Base-by-base conservation (phyloP, 768 basidiomycete species). In the Cyclocybe cylindracea region DNA sequence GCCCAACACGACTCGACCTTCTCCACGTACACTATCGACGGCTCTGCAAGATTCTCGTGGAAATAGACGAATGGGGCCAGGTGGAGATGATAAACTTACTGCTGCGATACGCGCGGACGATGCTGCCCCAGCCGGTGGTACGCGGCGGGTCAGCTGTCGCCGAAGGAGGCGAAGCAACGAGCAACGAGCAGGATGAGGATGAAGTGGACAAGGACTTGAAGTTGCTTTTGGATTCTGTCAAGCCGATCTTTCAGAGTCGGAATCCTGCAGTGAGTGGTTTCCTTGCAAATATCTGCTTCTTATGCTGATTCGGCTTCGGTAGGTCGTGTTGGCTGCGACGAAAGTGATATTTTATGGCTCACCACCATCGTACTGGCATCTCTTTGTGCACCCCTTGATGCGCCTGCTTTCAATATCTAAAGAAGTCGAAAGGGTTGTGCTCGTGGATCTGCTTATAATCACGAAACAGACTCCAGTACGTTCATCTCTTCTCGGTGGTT, bases 11-110 rank as follows among this genome's bases (percentile, higher is more conserved):
- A 40, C 79, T 95, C 10, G 93, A 96, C 62, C 82, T 97, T 10
- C 69, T 99, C 1, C 97, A 99, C 62, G 79, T 80, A 13, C 91
- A 97, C 58, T 99, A 91, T 61, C 78, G 95, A 18, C 83, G 91
- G 24, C 73, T 94, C 31, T 97, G 94, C 64, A 78, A 79, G 39
- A 74, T 89, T n/a, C 73, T 98, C 2, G 78, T 93, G 33, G 94
- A 99, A 61, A 86, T 88, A 4, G 97, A 99, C 61, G 96, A 97
- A 66, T 99, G 97, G 97, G 94, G 94, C 0, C 97, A 98, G 67
- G 82, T 89, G 5, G 82, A 86, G 41, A 68, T 94, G 14, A 76
- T 96, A 54, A 80, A 86, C 39, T 76, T 98, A 10, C 77, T 99
- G 32, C 70, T 86, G 49, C 76, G 90, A 52, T 99, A 99, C 64